These are phyloP conservation scores for Daphne laureola DNA, from an alignment of 441 rosid genomes.

Conservation along the genomic window DNA sequence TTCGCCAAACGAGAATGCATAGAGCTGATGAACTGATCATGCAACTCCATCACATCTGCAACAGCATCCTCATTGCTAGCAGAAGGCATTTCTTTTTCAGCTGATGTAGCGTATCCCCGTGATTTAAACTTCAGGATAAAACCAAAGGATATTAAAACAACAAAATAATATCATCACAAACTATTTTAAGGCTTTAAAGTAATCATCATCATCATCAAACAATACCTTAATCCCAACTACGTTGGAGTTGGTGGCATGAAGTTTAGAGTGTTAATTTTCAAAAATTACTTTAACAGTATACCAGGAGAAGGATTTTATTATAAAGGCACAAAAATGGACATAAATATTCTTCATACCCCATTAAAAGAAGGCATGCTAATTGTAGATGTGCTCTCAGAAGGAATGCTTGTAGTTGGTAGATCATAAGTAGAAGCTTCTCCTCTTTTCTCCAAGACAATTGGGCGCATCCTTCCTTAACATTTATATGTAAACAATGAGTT, in stretches of 20 bases:
- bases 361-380: slow-evolving; percentile 36
- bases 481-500: slow-evolving; percentile 13
- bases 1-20: slow-evolving; percentile 90
- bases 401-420: slow-evolving; percentile 36
- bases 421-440: slow-evolving; percentile 57
- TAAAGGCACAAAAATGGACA: background rate
- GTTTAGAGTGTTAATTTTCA: no score
- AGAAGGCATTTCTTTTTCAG: slow-evolving; percentile 49
- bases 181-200: background rate
- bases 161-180: slow-evolving; percentile 12
- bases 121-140: slow-evolving; percentile 39
- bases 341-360: slow-evolving; percentile 30
- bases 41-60: slow-evolving; percentile 69
- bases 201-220: no score
- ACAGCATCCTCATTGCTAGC: slow-evolving; percentile 63
- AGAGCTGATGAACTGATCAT: slow-evolving; percentile 73
- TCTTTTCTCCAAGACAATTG: slow-evolving; percentile 63
- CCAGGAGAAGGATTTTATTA: background rate
- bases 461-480: slow-evolving; percentile 58
- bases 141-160: slow-evolving; percentile 1
- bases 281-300: no score
- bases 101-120: slow-evolving; percentile 44
- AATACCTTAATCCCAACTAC: no score
- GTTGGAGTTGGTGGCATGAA: no score
- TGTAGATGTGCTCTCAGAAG: slow-evolving; percentile 40